Evolutionary conservation across 176 grass and related monocot species (phyloP).

Genomic region (Oryza glaberrima): DNA sequence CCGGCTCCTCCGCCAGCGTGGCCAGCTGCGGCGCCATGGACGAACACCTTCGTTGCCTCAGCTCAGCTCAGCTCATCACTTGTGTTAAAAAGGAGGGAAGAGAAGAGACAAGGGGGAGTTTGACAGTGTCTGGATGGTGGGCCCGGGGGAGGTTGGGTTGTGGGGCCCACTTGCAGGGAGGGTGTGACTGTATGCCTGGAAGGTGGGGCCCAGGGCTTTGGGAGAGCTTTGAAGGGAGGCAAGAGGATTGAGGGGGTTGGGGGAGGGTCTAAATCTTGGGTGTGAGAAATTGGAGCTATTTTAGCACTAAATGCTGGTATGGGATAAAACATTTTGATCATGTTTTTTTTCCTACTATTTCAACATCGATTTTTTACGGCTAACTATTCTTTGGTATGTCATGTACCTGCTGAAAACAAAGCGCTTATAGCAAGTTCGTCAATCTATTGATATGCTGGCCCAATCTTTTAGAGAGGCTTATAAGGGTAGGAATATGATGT

Average conservation of each 20-base stretch:
- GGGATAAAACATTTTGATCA: neutral
- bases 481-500: too few relatives aligned
- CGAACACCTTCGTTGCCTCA: neutral
- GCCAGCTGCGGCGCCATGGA: conserved; percentile 20
- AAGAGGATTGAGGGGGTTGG: conserved; percentile 21
- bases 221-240: conserved; percentile 46
- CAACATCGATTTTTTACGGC: too few relatives aligned
- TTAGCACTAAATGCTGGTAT: neutral
- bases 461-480: too few relatives aligned
- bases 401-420: rapidly evolving
- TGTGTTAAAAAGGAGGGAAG: too few relatives aligned
- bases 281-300: neutral
- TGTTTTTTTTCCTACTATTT: neutral
- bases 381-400: too few relatives aligned
- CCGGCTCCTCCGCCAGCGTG: conserved; percentile 79
- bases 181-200: neutral
- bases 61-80: neutral
- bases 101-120: neutral
- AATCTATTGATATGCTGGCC: too few relatives aligned
- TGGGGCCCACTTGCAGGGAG: neutral
- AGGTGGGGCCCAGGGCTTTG: conserved; percentile 24
- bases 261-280: conserved; percentile 39
- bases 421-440: too few relatives aligned
- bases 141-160: neutral
- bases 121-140: neutral